Evolutionary conservation across 1,284 basidiomycete genomes (phyloP), one percentile per base, ranked within the genome.

Genomic region (Fomitopsis pinicola): DNA sequence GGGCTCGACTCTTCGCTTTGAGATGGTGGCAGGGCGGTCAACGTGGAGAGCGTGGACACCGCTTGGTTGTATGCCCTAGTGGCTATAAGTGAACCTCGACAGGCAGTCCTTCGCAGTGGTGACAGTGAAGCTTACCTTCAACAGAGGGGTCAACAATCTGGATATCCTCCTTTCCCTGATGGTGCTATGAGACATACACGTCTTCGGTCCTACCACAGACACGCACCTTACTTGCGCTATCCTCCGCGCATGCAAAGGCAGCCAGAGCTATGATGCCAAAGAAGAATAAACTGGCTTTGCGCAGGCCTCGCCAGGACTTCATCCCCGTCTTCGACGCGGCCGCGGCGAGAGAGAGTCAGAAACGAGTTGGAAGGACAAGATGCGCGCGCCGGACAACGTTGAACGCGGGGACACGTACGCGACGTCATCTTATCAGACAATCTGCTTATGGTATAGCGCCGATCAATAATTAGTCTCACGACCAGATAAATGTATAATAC

Each of bases 21-120:
- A 54, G 79, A 74, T 36, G 81, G 78, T 14, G 85, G 82, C 62
- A 83, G 76, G 14, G 85, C 78, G 22, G 84, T 87, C 61, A 92
- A 74, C 28, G 83, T 80, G 4, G 83, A 75, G 17, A 91, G 78
- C 3, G 87, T 88, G 8, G 81, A 72, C 62, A 89, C 71, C 12
- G 89, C 89, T 72, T 89, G 84, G 70, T 82, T 87, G 74, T 89
- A 91, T 10, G 89, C 89, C 63, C 86, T 82, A 28, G 81, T 74
- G 63, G 89, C 89, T 91, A 62, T 50, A 46, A 40, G 63, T 65
- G 45, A 66, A 63, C 63, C 61, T 68, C 58, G 64, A 63, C 28
- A 8, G 22, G 10, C 40, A 54, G 54, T 63, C 46, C 26, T 50
- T 35, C 52, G 54, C 40, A 53, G 19, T 38, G 14, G 35, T 30